phyloP scores from a whole-genome alignment of 768 basidiomycete species.

The Mycena filopes region DNA sequence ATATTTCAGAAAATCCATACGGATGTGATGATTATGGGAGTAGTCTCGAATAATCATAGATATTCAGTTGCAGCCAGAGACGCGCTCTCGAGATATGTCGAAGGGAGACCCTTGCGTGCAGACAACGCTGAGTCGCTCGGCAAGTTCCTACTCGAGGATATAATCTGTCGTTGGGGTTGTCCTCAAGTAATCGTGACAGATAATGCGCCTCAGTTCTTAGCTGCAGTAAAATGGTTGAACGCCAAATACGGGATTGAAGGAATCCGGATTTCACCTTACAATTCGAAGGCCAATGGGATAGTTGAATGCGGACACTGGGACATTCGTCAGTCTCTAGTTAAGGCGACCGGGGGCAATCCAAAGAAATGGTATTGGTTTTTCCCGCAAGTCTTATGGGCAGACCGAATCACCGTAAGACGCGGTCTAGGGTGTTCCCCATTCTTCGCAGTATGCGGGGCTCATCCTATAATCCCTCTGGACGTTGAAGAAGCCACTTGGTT shows the following conservation, averaged over 20 bases:
- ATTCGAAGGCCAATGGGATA: slow-evolving; percentile 45
- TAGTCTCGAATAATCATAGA: slow-evolving; percentile 39
- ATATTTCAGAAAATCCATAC: slow-evolving; percentile 50
- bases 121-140: slow-evolving; percentile 43
- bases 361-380: slow-evolving; percentile 42
- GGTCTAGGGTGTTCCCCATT: slow-evolving; percentile 46
- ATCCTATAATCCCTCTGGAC: slow-evolving; percentile 46
- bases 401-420: slow-evolving; percentile 43
- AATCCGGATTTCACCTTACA: slow-evolving; percentile 48
- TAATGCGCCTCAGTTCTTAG: slow-evolving; percentile 41
- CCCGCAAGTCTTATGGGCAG: slow-evolving; percentile 47
- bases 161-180: slow-evolving; percentile 47
- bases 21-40: slow-evolving; percentile 54
- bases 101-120: slow-evolving; percentile 29
- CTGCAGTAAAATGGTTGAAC: slow-evolving; percentile 35
- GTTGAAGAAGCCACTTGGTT: slow-evolving; percentile 43
- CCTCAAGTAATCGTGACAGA: slow-evolving; percentile 43
- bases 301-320: slow-evolving; percentile 39
- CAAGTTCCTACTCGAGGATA: slow-evolving; percentile 48
- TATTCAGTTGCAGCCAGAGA: slow-evolving; percentile 48
- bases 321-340: slow-evolving; percentile 46
- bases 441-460: slow-evolving; percentile 41
- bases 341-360: slow-evolving; percentile 43
- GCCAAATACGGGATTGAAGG: slow-evolving; percentile 42
- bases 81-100: neutral